Evolutionary conservation across 1,284 basidiomycete genomes (phyloP), one percentile per base, ranked within the genome.

Genomic region (Sutorius eximius): DNA sequence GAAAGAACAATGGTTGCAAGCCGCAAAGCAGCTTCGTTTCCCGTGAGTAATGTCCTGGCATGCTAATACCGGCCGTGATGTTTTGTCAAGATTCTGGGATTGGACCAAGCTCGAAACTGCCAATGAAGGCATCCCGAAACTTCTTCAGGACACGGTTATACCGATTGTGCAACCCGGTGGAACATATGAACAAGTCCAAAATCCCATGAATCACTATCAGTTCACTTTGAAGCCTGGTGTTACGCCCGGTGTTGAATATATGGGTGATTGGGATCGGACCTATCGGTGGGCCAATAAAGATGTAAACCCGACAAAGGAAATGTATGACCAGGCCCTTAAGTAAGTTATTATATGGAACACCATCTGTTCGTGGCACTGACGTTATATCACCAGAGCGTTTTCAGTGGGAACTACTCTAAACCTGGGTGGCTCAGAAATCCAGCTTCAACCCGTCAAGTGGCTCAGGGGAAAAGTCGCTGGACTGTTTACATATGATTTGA

Each of bases 181-280:
- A 32, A n/a, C 33, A 15, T 11, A 2, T 1, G 10, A 2, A 3
- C 16, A 7, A 22, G 49, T 61, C 8, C 5, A 30, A 15, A 63
- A 61, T 38, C 61, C 60, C 1, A 46, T 64, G 50, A 62, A 59
- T 36, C 62, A 64, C 8, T 64, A 64, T 41, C 20, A 12, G 1
- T 62, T 18, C 3, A 22, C 59, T 20, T 11, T 2, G 24, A 36
- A 34, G 3, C 61, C 62, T 24, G 62, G 62, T 5, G 0, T 0
- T 16, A 9, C 27, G 2, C 0, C 15, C 7, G 38, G 37, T 36
- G 2, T 50, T 11, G 40, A 44, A 38, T 62, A 64, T 22, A 58
- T 65, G 58, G 27, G 10, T 15, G 7, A 33, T 1, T 62, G 63
- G 61, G 5, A 22, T 0, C 58, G 61, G 16, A 62, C 63, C 3